Evolutionary conservation across 1,284 basidiomycete species (phyloP).

Genomic region (Sanghuangporus sanghuang): DNA sequence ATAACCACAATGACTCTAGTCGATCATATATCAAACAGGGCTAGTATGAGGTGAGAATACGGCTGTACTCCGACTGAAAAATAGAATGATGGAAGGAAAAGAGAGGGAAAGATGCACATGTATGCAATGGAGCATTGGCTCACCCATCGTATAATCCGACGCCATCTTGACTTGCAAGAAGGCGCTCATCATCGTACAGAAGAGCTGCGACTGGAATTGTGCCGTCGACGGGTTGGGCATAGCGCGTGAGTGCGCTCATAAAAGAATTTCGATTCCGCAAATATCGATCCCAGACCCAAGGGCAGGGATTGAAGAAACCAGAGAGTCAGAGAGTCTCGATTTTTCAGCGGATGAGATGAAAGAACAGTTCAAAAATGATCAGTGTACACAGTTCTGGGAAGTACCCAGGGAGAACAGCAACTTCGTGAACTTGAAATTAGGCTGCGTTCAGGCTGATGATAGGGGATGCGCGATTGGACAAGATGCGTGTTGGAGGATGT

Average conservation of each 20-base stretch:
- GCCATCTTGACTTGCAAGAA: slow-evolving; percentile 66
- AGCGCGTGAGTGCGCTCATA: slow-evolving; percentile 23
- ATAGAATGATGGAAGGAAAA: neutral
- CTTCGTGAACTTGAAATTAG: neutral
- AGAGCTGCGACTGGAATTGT: slow-evolving; percentile 69
- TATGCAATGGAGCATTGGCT: slow-evolving; percentile 25
- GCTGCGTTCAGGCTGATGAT: neutral
- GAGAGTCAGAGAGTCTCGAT: neutral
- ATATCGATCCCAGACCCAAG: neutral
- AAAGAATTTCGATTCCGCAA: neutral
- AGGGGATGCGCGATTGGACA: slow-evolving; percentile 6
- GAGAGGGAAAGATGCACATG: neutral
- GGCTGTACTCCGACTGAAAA: neutral
- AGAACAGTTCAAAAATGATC: neutral
- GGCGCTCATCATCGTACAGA: slow-evolving; percentile 75
- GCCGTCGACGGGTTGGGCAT: slow-evolving; percentile 55
- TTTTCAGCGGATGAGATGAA: neutral
- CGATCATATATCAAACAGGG: neutral
- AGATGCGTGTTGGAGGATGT: slow-evolving; percentile 10
- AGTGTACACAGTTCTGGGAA: neutral
- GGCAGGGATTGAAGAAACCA: neutral
- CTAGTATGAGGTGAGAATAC: neutral
- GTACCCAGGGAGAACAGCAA: neutral
- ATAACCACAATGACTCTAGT: neutral
- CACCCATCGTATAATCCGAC: slow-evolving; percentile 92